phyloP scores from a whole-genome alignment of 305 asterid species.

The Solanum hybrid region DNA sequence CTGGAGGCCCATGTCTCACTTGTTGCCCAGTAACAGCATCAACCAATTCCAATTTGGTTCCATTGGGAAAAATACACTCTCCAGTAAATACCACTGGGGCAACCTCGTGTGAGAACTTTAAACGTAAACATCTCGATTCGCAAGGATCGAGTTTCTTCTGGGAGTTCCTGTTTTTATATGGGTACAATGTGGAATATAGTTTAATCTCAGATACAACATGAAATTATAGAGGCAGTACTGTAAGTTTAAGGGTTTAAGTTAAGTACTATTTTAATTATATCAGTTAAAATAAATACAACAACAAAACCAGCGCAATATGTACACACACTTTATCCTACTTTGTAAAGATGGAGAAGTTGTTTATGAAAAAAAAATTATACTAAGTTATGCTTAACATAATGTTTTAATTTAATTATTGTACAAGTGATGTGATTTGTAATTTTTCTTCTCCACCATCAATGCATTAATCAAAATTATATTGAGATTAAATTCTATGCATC shows the following conservation, averaged over 20 bases:
- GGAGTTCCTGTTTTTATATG: neutral
- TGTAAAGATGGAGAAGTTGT: neutral
- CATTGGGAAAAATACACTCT: neutral
- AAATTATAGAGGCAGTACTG: neutral
- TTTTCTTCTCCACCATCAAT: neutral
- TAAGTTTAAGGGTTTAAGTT: neutral
- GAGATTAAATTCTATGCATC: neutral
- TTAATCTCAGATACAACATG: neutral
- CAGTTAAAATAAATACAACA: too few species aligned
- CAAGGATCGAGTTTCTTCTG: neutral
- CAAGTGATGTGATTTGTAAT: neutral
- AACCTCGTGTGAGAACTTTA: neutral
- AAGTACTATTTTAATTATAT: too few species aligned
- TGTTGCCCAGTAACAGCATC: neutral
- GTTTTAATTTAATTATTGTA: neutral
- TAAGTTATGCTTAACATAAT: neutral
- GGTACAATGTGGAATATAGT: neutral
- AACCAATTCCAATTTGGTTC: slow-evolving; percentile 4
- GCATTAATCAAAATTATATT: neutral
- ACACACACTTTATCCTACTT: too few species aligned
- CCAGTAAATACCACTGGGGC: neutral
- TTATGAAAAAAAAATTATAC: neutral
- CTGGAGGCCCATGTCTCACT: slow-evolving; percentile 4
- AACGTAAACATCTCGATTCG: neutral
- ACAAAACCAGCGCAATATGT: too few species aligned